A percentile compares a stretch with the other conserved stretches of the same genome.
Conservation (phyloP, 73 alveolate genomes). For the Breviolum minutum region DNA sequence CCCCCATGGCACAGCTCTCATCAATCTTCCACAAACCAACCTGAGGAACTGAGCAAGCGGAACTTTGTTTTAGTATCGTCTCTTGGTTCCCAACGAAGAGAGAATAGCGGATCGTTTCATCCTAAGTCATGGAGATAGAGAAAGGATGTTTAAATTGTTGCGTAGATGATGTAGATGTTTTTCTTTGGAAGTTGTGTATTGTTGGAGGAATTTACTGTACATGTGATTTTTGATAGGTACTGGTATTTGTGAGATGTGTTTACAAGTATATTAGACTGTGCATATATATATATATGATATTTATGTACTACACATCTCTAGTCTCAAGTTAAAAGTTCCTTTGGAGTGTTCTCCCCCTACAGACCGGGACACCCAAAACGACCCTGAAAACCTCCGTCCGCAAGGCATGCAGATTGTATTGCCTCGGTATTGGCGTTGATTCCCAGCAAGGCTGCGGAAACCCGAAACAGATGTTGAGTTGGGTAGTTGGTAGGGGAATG, state of each 20-base stretch:
- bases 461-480: not conserved
- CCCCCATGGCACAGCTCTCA: no score
- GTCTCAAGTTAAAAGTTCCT: no score
- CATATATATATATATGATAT: not conserved
- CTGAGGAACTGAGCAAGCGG: conserved; percentile 57
- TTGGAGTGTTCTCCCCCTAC: no score
- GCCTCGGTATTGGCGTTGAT: conserved; percentile 65
- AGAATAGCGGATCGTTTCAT: not conserved
- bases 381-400: not conserved
- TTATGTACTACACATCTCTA: not conserved
- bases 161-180: no score
- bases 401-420: conserved; percentile 83
- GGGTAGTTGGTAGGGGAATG: no score
- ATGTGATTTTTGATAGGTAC: not conserved
- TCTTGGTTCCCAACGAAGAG: conserved; percentile 11
- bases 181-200: no score
- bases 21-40: not conserved
- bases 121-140: not conserved
- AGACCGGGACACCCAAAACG: no score
- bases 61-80: conserved; percentile 73
- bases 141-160: not conserved
- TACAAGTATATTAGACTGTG: not conserved
- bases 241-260: not conserved
- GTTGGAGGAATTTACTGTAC: no score
- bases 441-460: conserved; percentile 30